These are phyloP conservation scores for Tillandsia fasciculata DNA, from an alignment of 176 grass and related monocot genomes.

Conservation along the genomic window DNA sequence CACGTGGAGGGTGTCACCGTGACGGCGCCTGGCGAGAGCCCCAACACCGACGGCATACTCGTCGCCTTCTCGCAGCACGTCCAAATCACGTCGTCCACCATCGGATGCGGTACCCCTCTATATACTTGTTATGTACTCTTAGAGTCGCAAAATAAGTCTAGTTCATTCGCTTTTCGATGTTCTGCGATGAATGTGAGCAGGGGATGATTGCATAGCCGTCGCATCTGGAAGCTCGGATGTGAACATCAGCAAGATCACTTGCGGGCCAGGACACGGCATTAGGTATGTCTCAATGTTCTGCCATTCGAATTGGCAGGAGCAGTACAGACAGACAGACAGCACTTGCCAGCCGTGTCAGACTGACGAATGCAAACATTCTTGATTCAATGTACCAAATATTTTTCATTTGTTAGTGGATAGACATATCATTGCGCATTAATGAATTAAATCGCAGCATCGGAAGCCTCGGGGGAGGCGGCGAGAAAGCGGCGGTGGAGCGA, in stretches of 20 bases:
- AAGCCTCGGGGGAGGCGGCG: conserved; percentile 32
- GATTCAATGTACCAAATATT: neutral
- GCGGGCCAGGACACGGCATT: conserved; percentile 16
- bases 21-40: conserved; percentile 42
- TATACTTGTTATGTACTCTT: neutral
- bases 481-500: conserved; percentile 18
- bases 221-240: neutral
- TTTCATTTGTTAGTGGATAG: neutral
- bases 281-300: neutral
- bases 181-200: neutral
- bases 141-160: neutral
- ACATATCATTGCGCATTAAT: neutral
- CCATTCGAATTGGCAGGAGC: neutral
- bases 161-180: neutral
- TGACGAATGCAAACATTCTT: neutral
- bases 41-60: conserved; percentile 68
- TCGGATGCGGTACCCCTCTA: conserved; percentile 38
- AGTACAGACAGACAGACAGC: neutral
- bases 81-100: conserved; percentile 20
- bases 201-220: conserved; percentile 7
- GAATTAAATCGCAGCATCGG: conserved; percentile 39
- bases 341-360: neutral
- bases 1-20: conserved; percentile 20
- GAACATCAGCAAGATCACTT: neutral
- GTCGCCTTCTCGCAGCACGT: conserved; percentile 26